Evolutionary conservation across 2,329 filamentous ascomycete genomes (phyloP).

Genomic region (Cephalotrichum gorgonifer): DNA sequence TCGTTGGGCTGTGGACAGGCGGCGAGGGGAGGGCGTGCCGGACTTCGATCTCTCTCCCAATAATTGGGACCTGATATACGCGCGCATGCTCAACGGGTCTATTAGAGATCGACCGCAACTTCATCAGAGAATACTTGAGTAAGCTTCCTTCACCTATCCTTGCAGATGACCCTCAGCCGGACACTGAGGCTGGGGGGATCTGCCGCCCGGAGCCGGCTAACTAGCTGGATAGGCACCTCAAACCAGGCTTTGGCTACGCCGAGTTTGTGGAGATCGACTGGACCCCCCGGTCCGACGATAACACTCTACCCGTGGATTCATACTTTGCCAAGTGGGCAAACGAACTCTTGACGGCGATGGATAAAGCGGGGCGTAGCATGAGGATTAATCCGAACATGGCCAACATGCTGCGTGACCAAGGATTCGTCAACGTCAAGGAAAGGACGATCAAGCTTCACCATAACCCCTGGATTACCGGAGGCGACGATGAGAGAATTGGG

Average conservation of each 20-base stretch:
- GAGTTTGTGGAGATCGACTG: conserved; percentile 90
- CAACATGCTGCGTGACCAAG: conserved; percentile 53
- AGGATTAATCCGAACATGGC: conserved; percentile 45
- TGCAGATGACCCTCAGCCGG: neutral
- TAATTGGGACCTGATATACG: conserved; percentile 74
- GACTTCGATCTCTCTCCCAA: conserved; percentile 13
- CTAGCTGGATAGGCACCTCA: conserved; percentile 50
- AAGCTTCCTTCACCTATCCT: conserved; percentile 24
- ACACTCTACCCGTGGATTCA: conserved; percentile 45
- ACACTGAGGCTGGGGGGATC: neutral
- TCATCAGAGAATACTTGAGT: conserved; percentile 62
- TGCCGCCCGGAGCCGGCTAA: conserved; percentile 4
- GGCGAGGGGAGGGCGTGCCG: neutral
- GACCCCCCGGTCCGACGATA: conserved; percentile 60
- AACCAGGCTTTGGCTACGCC: conserved; percentile 63
- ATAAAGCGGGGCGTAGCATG: conserved; percentile 53
- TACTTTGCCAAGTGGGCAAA: conserved; percentile 59
- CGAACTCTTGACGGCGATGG: conserved; percentile 58
- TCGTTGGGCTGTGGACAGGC: neutral
- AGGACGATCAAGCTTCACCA: conserved; percentile 58
- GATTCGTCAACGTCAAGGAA: conserved; percentile 73
- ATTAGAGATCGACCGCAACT: conserved; percentile 66
- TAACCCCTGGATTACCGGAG: conserved; percentile 61
- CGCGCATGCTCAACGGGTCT: conserved; percentile 69
- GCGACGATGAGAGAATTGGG: conserved; percentile 56